Evolutionary conservation across 352 stramenopile species (phyloP).

Genomic region (Pythium plurisporium): DNA sequence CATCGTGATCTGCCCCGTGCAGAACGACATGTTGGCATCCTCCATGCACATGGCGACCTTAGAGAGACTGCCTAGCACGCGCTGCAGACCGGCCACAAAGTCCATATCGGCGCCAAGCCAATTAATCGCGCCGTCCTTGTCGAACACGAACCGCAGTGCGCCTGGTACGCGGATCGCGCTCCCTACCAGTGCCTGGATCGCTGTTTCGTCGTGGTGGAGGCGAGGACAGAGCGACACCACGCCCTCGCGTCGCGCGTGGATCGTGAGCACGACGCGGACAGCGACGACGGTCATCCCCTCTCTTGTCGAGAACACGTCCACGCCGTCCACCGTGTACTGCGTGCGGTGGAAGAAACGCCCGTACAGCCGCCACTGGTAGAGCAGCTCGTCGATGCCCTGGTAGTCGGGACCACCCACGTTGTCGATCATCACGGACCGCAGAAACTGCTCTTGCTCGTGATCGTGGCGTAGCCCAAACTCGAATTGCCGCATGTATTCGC

Average conservation of each 20-base stretch:
- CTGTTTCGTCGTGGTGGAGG: constrained; percentile 32
- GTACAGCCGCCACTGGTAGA: constrained; percentile 55
- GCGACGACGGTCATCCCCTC: constrained; percentile 45
- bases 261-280: constrained; percentile 34
- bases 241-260: constrained; percentile 36
- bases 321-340: constrained; percentile 26
- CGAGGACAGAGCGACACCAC: constrained; percentile 41
- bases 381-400: constrained; percentile 37
- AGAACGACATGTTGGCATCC: constrained; percentile 43
- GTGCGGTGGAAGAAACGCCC: constrained; percentile 34
- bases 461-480: constrained; percentile 11
- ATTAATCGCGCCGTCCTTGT: constrained; percentile 29
- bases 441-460: constrained; percentile 41
- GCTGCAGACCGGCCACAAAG: constrained; percentile 44
- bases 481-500: constrained; percentile 58
- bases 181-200: constrained; percentile 48
- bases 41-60: constrained; percentile 40
- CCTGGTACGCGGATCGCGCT: constrained; percentile 33
- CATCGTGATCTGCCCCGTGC: constrained; percentile 42
- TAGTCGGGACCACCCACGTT: constrained; percentile 48
- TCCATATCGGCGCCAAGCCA: constrained; percentile 64
- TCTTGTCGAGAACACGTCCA: constrained; percentile 28
- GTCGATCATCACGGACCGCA: constrained; percentile 46
- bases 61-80: constrained; percentile 36
- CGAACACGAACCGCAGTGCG: constrained; percentile 56